Conservation (phyloP, 129 eudicot genomes). For the Chrysanthemum makinoi region DNA sequence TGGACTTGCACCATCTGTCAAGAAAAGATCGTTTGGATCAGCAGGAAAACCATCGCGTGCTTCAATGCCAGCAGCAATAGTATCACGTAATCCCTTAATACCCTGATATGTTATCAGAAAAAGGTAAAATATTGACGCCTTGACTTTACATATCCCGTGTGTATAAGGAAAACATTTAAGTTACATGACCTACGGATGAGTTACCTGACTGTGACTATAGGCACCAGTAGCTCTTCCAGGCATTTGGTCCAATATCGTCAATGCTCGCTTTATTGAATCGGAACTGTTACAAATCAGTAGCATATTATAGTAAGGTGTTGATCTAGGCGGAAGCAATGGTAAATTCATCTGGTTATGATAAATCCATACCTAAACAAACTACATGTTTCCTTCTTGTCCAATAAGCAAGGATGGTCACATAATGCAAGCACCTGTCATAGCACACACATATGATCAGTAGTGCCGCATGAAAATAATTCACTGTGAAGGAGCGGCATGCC, state of each 20-base stretch:
- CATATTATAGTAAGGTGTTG: constrained; percentile 7
- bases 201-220: constrained; percentile 96
- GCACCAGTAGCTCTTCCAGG: constrained; percentile 99
- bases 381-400: constrained; percentile 76
- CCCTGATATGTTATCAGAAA: constrained; percentile 43
- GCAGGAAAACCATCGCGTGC: constrained; percentile 93
- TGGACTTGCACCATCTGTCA: constrained; percentile 98
- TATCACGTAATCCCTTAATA: constrained; percentile 81
- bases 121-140: neutral
- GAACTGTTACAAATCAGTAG: constrained; percentile 41
- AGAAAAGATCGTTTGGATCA: constrained; percentile 84
- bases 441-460: no score
- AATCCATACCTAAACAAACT: constrained; percentile 66
- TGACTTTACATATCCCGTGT: neutral
- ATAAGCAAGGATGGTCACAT: constrained; percentile 84
- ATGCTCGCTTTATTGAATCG: constrained; percentile 81
- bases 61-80: constrained; percentile 91
- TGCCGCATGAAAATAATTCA: neutral
- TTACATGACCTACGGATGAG: neutral
- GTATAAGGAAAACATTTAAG: neutral
- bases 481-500: neutral
- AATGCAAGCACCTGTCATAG: constrained; percentile 50
- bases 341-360: neutral
- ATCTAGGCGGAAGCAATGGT: neutral
- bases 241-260: constrained; percentile 74